These are phyloP conservation scores for Citrus inodora DNA, from an alignment of 345 rosid species.

Conservation along the genomic window DNA sequence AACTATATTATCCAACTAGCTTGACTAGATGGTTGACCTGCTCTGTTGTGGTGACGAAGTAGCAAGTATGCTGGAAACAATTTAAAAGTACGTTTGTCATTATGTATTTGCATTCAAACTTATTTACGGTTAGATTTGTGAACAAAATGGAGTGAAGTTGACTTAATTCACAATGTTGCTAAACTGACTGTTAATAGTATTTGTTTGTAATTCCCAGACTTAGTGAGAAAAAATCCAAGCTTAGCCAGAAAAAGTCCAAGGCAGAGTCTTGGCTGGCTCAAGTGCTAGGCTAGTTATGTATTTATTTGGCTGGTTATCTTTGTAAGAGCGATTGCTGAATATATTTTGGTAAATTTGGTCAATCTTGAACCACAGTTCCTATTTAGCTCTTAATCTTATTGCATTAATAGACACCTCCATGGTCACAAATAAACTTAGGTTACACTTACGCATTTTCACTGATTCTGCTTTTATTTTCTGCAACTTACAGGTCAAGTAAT, in stretches of 20 bases:
- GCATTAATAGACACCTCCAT: background rate
- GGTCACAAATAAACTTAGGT: background rate
- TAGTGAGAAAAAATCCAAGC: too few relatives aligned
- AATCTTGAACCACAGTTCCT: background rate
- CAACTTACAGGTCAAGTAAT: conserved; percentile 20
- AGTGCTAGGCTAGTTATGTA: background rate
- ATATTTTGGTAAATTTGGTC: conserved; percentile 12
- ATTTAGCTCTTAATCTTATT: background rate
- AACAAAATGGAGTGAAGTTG: background rate
- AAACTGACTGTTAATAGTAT: background rate
- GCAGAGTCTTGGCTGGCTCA: background rate
- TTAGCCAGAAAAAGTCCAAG: background rate
- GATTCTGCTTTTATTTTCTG: background rate
- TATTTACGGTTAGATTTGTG: background rate
- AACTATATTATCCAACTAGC: background rate
- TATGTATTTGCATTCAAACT: background rate
- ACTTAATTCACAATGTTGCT: background rate
- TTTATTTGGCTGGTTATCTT: background rate
- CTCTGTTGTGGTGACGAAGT: background rate
- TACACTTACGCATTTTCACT: background rate
- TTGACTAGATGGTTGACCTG: background rate
- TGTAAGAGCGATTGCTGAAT: conserved; percentile 1
- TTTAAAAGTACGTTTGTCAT: background rate
- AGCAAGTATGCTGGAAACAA: background rate
- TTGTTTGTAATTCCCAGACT: background rate